Percentiles rank a stretch among this genome's conserved stretches.
Conservation (phyloP, 192 early-diverging fungal species). For the Backusella circina region DNA sequence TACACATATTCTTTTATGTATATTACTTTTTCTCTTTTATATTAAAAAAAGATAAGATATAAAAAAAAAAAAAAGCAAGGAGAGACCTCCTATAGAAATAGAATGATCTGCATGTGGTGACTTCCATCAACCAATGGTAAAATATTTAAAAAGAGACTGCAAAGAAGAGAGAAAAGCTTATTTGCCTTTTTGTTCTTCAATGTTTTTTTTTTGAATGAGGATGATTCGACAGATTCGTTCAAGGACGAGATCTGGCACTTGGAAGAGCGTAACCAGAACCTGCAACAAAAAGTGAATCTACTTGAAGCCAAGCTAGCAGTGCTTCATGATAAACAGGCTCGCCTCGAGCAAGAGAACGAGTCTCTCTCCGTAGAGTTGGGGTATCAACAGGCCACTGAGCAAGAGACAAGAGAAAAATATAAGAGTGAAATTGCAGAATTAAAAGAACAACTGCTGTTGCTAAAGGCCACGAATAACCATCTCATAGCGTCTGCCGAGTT, state of each 20-base stretch:
- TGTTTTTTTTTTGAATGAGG: slow-evolving; percentile 16
- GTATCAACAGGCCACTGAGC: background rate
- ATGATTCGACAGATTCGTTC: slow-evolving; percentile 11
- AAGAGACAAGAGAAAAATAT: background rate
- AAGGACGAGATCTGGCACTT: slow-evolving; percentile 28
- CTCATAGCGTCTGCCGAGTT: background rate
- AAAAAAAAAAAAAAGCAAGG: background rate
- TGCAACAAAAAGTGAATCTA: slow-evolving; percentile 1
- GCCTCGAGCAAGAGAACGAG: background rate
- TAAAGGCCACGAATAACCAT: background rate
- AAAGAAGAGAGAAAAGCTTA: background rate
- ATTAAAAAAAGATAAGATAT: background rate
- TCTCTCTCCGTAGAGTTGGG: background rate
- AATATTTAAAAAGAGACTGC: background rate
- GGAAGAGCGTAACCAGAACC: slow-evolving; percentile 19
- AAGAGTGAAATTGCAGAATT: background rate
- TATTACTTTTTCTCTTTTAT: background rate
- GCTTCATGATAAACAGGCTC: background rate
- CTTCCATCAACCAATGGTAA: too few relatives aligned
- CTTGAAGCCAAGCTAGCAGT: background rate
- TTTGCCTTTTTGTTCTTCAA: background rate
- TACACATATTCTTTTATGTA: background rate
- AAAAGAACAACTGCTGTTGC: background rate
- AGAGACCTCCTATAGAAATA: background rate
- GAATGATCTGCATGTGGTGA: background rate